phyloP scores from a whole-genome alignment of 495 filamentous ascomycete species.

The Talaromyces adpressus region DNA sequence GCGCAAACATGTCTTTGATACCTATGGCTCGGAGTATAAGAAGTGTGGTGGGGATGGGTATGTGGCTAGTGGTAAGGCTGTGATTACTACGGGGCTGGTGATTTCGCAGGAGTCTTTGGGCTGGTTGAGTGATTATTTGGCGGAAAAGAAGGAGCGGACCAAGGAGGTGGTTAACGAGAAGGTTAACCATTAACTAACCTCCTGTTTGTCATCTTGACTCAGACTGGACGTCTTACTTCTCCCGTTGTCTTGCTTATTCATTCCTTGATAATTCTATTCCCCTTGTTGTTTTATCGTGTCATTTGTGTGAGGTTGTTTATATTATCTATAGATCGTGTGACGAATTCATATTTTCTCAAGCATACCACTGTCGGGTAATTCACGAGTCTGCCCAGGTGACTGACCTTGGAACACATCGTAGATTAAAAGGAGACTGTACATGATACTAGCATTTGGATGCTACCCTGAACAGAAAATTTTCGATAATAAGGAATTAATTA shows the following conservation, averaged over 20 bases:
- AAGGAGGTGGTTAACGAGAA: constrained; percentile 53
- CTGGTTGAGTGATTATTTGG: constrained; percentile 49
- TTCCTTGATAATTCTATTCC: constrained; percentile 5
- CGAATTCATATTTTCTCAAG: not conserved
- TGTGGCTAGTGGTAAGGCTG: constrained; percentile 63
- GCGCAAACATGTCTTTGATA: constrained; percentile 66
- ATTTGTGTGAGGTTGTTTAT: not conserved
- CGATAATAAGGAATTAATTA: not conserved
- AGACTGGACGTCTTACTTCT: not conserved
- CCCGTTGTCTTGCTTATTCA: constrained; percentile 9
- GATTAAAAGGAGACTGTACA: not conserved
- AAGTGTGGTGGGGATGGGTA: constrained; percentile 65
- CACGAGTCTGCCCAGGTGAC: too few species aligned
- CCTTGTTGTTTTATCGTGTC: not conserved
- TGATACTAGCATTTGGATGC: not conserved
- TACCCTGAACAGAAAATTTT: not conserved
- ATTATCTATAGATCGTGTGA: not conserved
- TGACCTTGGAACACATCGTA: not conserved
- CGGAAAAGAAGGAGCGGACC: constrained; percentile 53
- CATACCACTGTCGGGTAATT: not conserved
- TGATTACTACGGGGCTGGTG: constrained; percentile 65
- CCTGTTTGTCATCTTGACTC: not conserved
- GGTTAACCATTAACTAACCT: constrained; percentile 25
- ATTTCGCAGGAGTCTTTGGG: constrained; percentile 60
- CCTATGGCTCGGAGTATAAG: constrained; percentile 69